These are phyloP conservation scores for Lolium rigidum DNA, from an alignment of 176 grass and related monocot species.

Conservation along the genomic window DNA sequence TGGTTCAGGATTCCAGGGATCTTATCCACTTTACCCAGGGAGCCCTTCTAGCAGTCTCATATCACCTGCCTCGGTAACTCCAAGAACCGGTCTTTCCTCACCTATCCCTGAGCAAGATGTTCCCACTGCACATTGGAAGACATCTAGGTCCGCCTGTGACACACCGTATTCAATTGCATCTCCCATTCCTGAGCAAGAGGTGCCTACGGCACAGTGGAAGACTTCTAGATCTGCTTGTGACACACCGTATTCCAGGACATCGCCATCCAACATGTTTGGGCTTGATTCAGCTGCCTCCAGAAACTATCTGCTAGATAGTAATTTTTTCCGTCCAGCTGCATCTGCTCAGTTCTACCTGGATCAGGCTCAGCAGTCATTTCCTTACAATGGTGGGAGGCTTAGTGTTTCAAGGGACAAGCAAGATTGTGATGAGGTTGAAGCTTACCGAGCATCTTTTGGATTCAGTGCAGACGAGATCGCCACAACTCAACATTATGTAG, in stretches of 20 bases:
- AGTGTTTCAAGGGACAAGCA: conserved; percentile 97
- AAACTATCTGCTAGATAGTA: conserved; percentile 75
- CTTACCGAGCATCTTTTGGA: conserved; percentile 99
- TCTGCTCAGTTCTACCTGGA: conserved; percentile 83
- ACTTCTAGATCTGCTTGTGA: conserved; percentile 80
- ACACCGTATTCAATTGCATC: conserved; percentile 77
- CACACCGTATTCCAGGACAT: conserved; percentile 72
- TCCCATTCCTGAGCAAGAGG: conserved; percentile 68
- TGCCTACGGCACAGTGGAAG: conserved; percentile 59
- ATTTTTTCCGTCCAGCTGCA: conserved; percentile 52
- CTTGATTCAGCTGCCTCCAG: conserved; percentile 64
- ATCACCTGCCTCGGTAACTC: conserved; percentile 87
- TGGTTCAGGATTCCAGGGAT: conserved; percentile 65
- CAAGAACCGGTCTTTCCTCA: conserved; percentile 82
- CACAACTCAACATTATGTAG: conserved; percentile 71
- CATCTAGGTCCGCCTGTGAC: conserved; percentile 72
- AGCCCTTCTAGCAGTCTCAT: conserved; percentile 90
- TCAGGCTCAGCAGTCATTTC: conserved; percentile 86
- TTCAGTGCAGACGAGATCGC: conserved; percentile 97
- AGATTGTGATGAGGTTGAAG: conserved; percentile 90
- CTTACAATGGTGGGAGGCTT: conserved; percentile 68
- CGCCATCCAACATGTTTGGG: conserved; percentile 80
- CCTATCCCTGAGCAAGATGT: conserved; percentile 79
- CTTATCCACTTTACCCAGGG: conserved; percentile 79
- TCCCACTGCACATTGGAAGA: conserved; percentile 63